Base-by-base conservation (phyloP, 2,329 filamentous ascomycete genomes). In the Apiospora koreana region DNA sequence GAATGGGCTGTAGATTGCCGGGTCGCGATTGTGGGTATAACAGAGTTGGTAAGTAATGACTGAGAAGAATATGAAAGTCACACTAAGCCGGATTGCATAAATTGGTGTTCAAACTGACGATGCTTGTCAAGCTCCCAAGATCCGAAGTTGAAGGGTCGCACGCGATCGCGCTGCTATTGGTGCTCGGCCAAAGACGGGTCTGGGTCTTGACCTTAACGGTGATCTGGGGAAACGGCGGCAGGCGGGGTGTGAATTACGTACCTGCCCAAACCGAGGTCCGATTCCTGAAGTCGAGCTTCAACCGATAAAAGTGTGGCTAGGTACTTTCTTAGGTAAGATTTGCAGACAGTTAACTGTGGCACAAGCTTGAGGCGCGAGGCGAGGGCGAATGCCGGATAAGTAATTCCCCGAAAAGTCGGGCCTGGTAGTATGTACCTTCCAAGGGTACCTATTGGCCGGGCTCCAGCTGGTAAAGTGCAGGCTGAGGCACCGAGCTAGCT, bases 181-280 rank as follows among this genome's bases (percentile, higher is more conserved):
- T 62, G 54, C 54, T 62, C 31, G 54, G 54, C 54, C 54, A 62
- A 62, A 62, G 54, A 62, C 54, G 54, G 54, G 54, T 38, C 54
- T 62, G n/a, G n/a, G n/a, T n/a, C n/a, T n/a, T n/a, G 54, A 38
- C 31, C 54, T 35, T 18, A 62, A 62, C 54, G 54, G 35, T 35
- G 54, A 62, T 38, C 54, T 62, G 54, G 54, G 54, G 31, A 38
- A 62, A 38, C 54, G 54, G 54, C 31, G 54, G 54, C 31, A 31
- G 54, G 54, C 31, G 54, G 54, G 54, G 54, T 62, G 31, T 18
- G 31, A 62, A 62, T 62, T 62, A 62, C 54, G 54, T 58, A 62
- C n/a, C n/a, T n/a, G 54, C 50, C 50, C 31, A 62, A 62, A 62
- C 54, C 31, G 54, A 62, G 54, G 54, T 62, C 54, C n/a, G 41